These are phyloP conservation scores for Metarhizium album DNA, from an alignment of 2,329 filamentous ascomycete genomes.

Conservation along the genomic window DNA sequence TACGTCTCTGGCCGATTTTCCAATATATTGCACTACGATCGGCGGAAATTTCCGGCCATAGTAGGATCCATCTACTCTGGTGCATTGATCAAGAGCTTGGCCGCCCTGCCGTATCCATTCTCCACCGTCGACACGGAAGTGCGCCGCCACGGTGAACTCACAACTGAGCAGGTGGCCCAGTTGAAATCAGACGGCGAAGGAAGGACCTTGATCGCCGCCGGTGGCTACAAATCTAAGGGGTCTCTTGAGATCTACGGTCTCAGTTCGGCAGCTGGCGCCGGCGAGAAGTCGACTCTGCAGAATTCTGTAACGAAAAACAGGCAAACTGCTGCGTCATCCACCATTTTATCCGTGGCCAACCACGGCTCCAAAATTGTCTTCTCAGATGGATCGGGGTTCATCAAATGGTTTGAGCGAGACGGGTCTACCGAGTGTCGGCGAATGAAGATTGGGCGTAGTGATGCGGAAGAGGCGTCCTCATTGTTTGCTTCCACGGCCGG, in stretches of 20 bases:
- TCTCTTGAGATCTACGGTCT: constrained; percentile 79
- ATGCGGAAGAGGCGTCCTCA: constrained; percentile 32
- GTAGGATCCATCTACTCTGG: constrained; percentile 75
- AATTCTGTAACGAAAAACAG: constrained; percentile 61
- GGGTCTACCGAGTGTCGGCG: constrained; percentile 51
- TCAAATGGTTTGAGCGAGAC: constrained; percentile 89
- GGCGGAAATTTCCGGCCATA: constrained; percentile 71
- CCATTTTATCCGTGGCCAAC: constrained; percentile 67
- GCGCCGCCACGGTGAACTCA: constrained; percentile 42
- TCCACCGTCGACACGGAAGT: constrained; percentile 51
- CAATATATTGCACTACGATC: constrained; percentile 79
- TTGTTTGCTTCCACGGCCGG: constrained; percentile 42
- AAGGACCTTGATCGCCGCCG: constrained; percentile 67
- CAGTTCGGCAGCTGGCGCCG: constrained; percentile 18
- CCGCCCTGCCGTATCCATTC: constrained; percentile 58
- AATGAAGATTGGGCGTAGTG: constrained; percentile 45
- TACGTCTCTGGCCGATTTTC: constrained; percentile 85
- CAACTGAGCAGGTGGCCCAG: constrained; percentile 39
- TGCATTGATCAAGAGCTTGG: constrained; percentile 62
- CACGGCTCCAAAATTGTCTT: constrained; percentile 77
- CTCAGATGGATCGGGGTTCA: constrained; percentile 69
- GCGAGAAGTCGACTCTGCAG: constrained; percentile 19
- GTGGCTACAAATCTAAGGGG: constrained; percentile 86
- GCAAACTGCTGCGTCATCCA: constrained; percentile 69
- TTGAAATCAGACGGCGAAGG: constrained; percentile 43